These are phyloP conservation scores for Rhizopus stolonifer DNA, from an alignment of 371 early-diverging fungal species.

Conservation along the genomic window DNA sequence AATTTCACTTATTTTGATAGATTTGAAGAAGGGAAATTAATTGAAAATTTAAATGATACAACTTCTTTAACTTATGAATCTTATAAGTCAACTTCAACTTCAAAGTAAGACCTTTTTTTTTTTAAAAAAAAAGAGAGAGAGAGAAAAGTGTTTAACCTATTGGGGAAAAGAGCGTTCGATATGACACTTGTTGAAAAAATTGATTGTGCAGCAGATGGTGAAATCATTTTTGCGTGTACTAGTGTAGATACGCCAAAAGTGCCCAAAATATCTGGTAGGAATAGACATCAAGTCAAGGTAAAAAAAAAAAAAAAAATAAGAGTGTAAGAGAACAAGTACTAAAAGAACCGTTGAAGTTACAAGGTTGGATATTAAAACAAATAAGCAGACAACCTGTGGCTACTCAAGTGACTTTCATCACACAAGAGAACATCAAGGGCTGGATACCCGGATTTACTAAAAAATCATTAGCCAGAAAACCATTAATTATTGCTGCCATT, in stretches of 20 bases:
- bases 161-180: conserved; percentile 50
- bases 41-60: conserved; percentile 56
- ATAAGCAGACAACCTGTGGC: conserved; percentile 53
- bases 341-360: conserved; percentile 18
- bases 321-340: too few species aligned
- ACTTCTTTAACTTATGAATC: conserved; percentile 57
- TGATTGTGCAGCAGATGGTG: conserved; percentile 58
- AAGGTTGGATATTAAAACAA: conserved; percentile 68
- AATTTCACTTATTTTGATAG: conserved; percentile 16
- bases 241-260: conserved; percentile 63
- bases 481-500: conserved; percentile 61
- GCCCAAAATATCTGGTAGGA: conserved; percentile 55
- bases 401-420: conserved; percentile 61
- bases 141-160: background rate
- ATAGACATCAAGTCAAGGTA: conserved; percentile 58
- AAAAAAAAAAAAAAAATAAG: background rate
- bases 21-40: conserved; percentile 55
- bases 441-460: conserved; percentile 68
- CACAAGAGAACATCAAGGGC: conserved; percentile 49
- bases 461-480: conserved; percentile 62
- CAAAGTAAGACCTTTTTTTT: conserved; percentile 45
- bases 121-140: too few species aligned
- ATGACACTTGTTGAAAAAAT: conserved; percentile 64
- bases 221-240: conserved; percentile 64
- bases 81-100: conserved; percentile 40